Evolutionary conservation across 108 stramenopile species (phyloP).

Genomic region (Nitzschia sp.): DNA sequence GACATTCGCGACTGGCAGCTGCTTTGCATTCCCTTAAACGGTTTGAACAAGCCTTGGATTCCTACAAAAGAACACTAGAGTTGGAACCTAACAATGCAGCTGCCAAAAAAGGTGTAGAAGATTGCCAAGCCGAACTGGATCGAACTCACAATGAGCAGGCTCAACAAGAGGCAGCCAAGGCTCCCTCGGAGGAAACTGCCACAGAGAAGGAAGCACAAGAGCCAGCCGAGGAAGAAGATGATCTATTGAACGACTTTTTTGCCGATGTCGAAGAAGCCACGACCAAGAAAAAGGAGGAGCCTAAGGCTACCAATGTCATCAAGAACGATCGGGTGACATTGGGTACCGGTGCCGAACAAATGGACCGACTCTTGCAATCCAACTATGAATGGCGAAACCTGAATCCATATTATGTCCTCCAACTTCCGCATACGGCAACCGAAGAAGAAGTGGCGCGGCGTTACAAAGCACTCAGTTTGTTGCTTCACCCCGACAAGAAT

Average conservation of each 20-base stretch:
- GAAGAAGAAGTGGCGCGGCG: slow-evolving; percentile 78
- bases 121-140: slow-evolving; percentile 49
- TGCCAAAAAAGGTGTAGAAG: slow-evolving; percentile 65
- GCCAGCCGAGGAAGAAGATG: slow-evolving; percentile 31
- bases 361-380: slow-evolving; percentile 71
- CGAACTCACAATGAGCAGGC: slow-evolving; percentile 45
- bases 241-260: slow-evolving; percentile 83
- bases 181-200: slow-evolving; percentile 8
- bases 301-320: slow-evolving; percentile 60
- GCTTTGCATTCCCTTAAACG: slow-evolving; percentile 68
- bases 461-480: slow-evolving; percentile 75
- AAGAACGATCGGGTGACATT: slow-evolving; percentile 63
- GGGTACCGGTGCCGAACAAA: slow-evolving; percentile 68
- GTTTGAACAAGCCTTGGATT: slow-evolving; percentile 54
- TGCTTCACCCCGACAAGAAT: slow-evolving; percentile 87
- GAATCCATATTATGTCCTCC: slow-evolving; percentile 80
- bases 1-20: slow-evolving; percentile 74
- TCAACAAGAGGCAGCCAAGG: slow-evolving; percentile 36
- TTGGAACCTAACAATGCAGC: slow-evolving; percentile 53
- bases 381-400: slow-evolving; percentile 88
- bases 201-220: slow-evolving; percentile 20
- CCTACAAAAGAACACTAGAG: slow-evolving; percentile 57
- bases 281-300: slow-evolving; percentile 48
- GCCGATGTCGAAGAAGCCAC: slow-evolving; percentile 77
- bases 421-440: slow-evolving; percentile 51